These are phyloP conservation scores for Cairneyella variabilis DNA, from an alignment of 495 filamentous ascomycete genomes.

Conservation along the genomic window DNA sequence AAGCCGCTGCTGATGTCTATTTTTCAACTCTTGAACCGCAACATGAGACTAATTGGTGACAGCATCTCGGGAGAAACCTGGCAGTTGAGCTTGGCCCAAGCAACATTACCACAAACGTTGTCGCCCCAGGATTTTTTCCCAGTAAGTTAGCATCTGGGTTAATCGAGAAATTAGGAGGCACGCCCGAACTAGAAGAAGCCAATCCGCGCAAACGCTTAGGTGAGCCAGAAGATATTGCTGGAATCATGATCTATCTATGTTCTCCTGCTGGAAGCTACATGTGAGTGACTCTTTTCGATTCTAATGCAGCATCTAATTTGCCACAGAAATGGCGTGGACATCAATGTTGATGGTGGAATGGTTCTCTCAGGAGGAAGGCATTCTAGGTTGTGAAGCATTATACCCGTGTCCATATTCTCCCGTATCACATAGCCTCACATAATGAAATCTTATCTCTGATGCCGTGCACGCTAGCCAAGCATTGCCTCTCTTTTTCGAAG, in stretches of 20 bases:
- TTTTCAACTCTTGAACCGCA: not conserved
- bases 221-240: slow-evolving; percentile 78
- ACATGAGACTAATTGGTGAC: slow-evolving; percentile 19
- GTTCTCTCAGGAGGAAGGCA: slow-evolving; percentile 3
- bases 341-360: slow-evolving; percentile 29
- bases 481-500: too few relatives aligned
- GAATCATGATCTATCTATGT: slow-evolving; percentile 71
- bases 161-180: slow-evolving; percentile 53
- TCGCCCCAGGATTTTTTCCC: slow-evolving; percentile 41
- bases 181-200: slow-evolving; percentile 51
- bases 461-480: too few relatives aligned
- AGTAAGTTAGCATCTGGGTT: slow-evolving; percentile 39
- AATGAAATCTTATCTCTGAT: too few relatives aligned
- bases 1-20: slow-evolving; percentile 31
- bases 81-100: slow-evolving; percentile 37
- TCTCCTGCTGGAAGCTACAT: slow-evolving; percentile 52
- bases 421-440: too few relatives aligned
- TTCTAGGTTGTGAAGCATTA: too few relatives aligned
- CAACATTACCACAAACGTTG: slow-evolving; percentile 39
- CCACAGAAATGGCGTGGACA: slow-evolving; percentile 31
- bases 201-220: slow-evolving; percentile 71
- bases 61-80: slow-evolving; percentile 35
- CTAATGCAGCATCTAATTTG: too few relatives aligned
- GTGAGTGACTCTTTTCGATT: too few relatives aligned
- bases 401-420: too few relatives aligned